Evolutionary conservation across 345 rosid genomes (phyloP).

Genomic region (Conringia planisiliqua): DNA sequence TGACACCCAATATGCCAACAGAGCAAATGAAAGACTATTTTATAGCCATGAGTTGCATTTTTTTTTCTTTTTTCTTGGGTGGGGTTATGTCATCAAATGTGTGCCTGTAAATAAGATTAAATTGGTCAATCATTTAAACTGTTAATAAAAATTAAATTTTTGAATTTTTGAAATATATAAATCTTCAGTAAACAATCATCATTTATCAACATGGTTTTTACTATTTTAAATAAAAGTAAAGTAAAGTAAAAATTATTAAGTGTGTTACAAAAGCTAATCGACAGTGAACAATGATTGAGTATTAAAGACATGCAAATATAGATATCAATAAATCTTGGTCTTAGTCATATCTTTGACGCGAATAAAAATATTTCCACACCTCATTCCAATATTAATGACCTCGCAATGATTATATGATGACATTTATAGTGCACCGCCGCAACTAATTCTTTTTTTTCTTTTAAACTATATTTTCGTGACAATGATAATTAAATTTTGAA

Average conservation of each 20-base stretch:
- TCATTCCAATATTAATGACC: not conserved
- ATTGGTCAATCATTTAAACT: too few species aligned
- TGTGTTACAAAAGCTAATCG: not conserved
- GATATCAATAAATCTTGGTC: not conserved
- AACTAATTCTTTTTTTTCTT: not conserved
- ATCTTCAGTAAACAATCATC: not conserved
- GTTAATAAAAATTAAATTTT: too few species aligned
- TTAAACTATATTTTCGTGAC: not conserved
- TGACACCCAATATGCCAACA: constrained; percentile 7
- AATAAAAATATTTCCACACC: constrained; percentile 7
- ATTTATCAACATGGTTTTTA: not conserved
- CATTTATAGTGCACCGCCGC: constrained; percentile 29
- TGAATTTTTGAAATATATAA: too few species aligned
- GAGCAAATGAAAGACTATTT: not conserved
- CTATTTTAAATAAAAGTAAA: too few species aligned
- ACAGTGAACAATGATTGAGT: not conserved
- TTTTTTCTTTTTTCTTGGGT: too few species aligned
- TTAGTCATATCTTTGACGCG: constrained; percentile 3
- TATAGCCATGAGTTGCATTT: not conserved
- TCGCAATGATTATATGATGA: constrained; percentile 15
- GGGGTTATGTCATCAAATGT: not conserved
- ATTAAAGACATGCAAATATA: not conserved
- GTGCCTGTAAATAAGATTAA: too few species aligned
- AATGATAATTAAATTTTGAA: not conserved
- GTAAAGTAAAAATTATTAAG: too few species aligned